phyloP scores from a whole-genome alignment of 768 basidiomycete genomes.

The Mycena indigotica region DNA sequence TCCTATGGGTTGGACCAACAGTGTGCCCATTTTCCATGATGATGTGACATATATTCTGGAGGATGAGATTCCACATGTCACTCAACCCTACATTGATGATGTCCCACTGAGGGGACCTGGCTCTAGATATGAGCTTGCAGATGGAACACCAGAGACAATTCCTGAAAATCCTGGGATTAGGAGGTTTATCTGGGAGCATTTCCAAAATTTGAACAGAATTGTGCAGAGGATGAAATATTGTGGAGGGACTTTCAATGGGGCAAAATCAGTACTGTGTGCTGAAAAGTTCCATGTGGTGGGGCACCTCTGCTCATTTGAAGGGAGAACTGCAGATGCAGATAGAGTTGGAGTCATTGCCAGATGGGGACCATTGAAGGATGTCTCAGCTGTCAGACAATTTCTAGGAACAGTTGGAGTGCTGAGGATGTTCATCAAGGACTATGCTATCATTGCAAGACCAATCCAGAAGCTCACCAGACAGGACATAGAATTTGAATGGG shows the following conservation, averaged over 20 bases:
- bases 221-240: constrained; percentile 8
- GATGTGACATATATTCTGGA: constrained; percentile 30
- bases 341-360: constrained; percentile 28
- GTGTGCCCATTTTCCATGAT: constrained; percentile 33
- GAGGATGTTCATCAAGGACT: constrained; percentile 26
- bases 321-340: constrained; percentile 27
- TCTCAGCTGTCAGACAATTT: constrained; percentile 28
- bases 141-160: constrained; percentile 27
- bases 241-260: constrained; percentile 27
- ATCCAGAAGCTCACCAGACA: background rate
- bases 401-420: constrained; percentile 30
- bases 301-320: constrained; percentile 38
- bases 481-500: constrained; percentile 27
- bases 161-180: constrained; percentile 20
- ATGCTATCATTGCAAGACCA: background rate
- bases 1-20: constrained; percentile 36
- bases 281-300: constrained; percentile 40
- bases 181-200: constrained; percentile 20
- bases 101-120: constrained; percentile 27
- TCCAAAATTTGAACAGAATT: constrained; percentile 17
- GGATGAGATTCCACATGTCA: constrained; percentile 30
- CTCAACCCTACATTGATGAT: constrained; percentile 34
- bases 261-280: constrained; percentile 31
- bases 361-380: constrained; percentile 20
- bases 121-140: constrained; percentile 21